A percentile compares a stretch with the other conserved stretches of the same genome.
These are phyloP conservation scores for Leccinellum luteum DNA, from an alignment of 768 basidiomycete species.

Conservation along the genomic window DNA sequence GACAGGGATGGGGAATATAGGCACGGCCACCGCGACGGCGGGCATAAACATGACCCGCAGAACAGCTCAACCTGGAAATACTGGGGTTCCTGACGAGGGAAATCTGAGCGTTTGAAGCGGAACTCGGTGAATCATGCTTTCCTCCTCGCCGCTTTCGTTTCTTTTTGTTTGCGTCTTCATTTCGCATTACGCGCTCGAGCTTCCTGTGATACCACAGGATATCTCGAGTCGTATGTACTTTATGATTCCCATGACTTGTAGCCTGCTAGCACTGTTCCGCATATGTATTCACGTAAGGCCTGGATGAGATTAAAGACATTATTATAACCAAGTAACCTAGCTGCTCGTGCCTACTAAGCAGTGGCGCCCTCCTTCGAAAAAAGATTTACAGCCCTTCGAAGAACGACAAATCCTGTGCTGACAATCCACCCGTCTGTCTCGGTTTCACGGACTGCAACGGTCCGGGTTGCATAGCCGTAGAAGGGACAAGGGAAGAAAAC, in stretches of 20 bases:
- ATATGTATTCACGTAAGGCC: background rate
- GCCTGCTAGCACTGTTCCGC: background rate
- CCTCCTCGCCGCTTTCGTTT: background rate
- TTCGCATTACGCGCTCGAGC: background rate
- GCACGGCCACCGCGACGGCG: constrained; percentile 5
- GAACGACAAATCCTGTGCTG: constrained; percentile 83
- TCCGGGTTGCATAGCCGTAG: constrained; percentile 8
- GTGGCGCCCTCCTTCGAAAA: background rate
- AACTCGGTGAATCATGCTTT: background rate
- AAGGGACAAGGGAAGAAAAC: constrained; percentile 1
- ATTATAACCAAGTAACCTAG: background rate
- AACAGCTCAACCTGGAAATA: constrained; percentile 8
- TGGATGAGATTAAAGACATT: background rate
- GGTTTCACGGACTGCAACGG: constrained; percentile 16
- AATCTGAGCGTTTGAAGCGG: background rate
- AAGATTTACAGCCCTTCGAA: constrained; percentile 66
- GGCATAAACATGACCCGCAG: constrained; percentile 4
- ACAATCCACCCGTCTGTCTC: constrained; percentile 52
- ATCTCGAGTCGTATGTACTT: background rate
- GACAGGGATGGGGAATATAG: constrained; percentile 7
- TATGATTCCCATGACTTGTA: background rate
- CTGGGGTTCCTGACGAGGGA: constrained; percentile 13
- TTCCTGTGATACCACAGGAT: constrained; percentile 2
- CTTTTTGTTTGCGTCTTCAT: background rate
- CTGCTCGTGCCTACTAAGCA: background rate